These are phyloP conservation scores for Blastocystis sp. DNA, from an alignment of 352 stramenopile species.

Conservation along the genomic window DNA sequence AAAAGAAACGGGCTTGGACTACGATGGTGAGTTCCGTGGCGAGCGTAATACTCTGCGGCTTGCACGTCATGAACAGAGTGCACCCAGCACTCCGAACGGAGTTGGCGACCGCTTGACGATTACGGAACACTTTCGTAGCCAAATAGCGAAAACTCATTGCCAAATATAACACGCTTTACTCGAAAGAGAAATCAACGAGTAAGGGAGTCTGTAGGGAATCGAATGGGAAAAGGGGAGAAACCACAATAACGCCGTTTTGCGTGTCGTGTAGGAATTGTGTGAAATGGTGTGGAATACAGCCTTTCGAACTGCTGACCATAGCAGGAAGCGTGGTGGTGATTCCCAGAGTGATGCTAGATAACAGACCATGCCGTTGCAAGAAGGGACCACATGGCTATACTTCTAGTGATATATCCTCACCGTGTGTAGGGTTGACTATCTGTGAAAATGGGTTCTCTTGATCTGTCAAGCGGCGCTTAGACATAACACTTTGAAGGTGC, in stretches of 20 bases:
- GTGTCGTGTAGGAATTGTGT: not conserved
- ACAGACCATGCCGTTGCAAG: not conserved
- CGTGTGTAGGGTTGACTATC: not conserved
- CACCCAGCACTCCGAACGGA: not conserved
- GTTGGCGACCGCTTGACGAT: not conserved
- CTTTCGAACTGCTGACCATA: too few relatives aligned
- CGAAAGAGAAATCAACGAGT: not conserved
- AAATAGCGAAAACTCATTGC: not conserved
- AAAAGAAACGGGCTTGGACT: conserved; percentile 34
- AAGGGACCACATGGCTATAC: not conserved
- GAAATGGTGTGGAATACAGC: not conserved
- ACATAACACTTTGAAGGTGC: too few relatives aligned
- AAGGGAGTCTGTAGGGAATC: not conserved
- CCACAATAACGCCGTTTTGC: not conserved
- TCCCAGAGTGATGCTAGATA: not conserved
- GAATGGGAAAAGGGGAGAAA: not conserved
- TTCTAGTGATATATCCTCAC: not conserved
- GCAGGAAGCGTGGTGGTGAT: not conserved
- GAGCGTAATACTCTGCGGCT: too few relatives aligned
- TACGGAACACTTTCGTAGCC: not conserved
- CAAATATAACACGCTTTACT: not conserved
- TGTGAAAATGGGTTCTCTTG: too few relatives aligned
- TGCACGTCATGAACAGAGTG: not conserved
- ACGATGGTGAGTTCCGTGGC: not conserved
- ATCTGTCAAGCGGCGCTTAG: too few relatives aligned